Percentiles rank a stretch among this genome's conserved stretches.
Conservation (phyloP, 768 basidiomycete species). For the Leccinellum rugosiceps region DNA sequence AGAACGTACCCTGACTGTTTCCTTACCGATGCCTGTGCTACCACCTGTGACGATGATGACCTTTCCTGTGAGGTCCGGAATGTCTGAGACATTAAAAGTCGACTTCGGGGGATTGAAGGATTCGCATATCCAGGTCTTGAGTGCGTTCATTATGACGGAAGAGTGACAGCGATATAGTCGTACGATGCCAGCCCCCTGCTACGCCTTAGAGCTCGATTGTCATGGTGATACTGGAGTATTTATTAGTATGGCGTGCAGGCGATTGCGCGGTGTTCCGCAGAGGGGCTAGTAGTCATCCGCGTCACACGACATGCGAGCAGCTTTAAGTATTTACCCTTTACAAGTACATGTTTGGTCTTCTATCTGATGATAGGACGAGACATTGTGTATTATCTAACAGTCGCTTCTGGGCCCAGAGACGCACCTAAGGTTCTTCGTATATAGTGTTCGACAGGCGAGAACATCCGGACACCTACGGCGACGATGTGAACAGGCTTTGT, state of each 20-base stretch:
- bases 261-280: not conserved
- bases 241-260: not conserved
- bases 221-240: not conserved
- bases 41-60: slow-evolving; percentile 37
- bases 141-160: slow-evolving; percentile 4
- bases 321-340: too few relatives aligned
- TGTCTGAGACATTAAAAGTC: slow-evolving; percentile 28
- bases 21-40: slow-evolving; percentile 29
- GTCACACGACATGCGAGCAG: too few relatives aligned
- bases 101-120: slow-evolving; percentile 22
- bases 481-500: too few relatives aligned
- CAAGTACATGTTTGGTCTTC: too few relatives aligned
- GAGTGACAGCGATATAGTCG: not conserved
- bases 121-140: slow-evolving; percentile 9
- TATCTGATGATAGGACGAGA: too few relatives aligned
- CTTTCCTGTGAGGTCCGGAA: slow-evolving; percentile 34
- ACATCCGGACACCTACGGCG: too few relatives aligned
- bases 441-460: too few relatives aligned
- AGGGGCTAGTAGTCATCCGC: too few relatives aligned
- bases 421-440: too few relatives aligned
- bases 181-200: not conserved
- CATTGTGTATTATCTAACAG: too few relatives aligned
- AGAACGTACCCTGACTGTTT: slow-evolving; percentile 14
- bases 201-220: too few relatives aligned
- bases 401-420: too few relatives aligned